Base-by-base conservation (phyloP, 129 eudicot genomes). In the Flaveria bidentis region DNA sequence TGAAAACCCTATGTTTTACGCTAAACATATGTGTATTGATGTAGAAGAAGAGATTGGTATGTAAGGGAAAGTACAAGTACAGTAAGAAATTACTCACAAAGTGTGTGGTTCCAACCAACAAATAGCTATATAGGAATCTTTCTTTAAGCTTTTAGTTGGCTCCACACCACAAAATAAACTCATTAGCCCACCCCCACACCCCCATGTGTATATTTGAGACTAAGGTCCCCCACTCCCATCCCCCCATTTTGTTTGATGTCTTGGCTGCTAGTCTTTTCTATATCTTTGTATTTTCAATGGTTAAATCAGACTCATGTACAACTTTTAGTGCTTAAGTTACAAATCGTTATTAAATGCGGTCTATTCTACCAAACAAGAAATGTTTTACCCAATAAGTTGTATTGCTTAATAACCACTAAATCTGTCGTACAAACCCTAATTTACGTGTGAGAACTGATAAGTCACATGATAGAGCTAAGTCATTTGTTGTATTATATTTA, bases 71-170 rank as follows among this genome's bases (percentile, higher is more conserved):
- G 74, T 65, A 65, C 65, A 69, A 71, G 33, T 36, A 36, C 41
- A 36, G 8, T 63, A 47, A 62, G 82, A 79, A 72, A 71, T 68
- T 81, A 77, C 73, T 81, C 86, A 85, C 22, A 71, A 77, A 78
- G 78, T 82, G 90, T 88, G 90, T 83, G 86, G 82, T 85, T 92
- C 96, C 96, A 85, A 92, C 92, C 96, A 91, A 84, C 96, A 91
- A 79, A 84, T 87, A 84, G 96, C 87, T 44, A 80, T 75, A 80
- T 78, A 84, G 87, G 91, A 89, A 87, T 91, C 88, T 85, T 71
- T 80, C 64, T 60, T 76, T 57, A 76, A 76, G 85, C 91, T 84
- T 85, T 87, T 73, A 76, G 77, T 78, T 86, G 91, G 96, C 88
- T 86, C 91, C 93, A 89, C 91, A 63, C 65, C 81, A 83, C 87